Percentiles rank a stretch among this genome's conserved stretches.
phyloP scores from a whole-genome alignment of 169 alveolate genomes.

The Cryptosporidium xiaoi region DNA sequence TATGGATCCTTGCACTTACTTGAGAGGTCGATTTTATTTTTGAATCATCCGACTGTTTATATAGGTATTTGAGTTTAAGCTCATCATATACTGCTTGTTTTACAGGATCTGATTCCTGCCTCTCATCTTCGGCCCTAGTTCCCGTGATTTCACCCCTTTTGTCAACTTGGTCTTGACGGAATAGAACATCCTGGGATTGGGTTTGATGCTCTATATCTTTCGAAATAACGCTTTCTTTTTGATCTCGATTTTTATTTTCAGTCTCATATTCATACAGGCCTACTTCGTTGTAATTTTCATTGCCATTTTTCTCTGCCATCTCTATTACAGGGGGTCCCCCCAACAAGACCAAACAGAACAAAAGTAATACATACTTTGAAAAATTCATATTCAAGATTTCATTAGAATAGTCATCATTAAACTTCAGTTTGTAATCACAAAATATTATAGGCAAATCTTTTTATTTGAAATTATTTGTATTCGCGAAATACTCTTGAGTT shows the following conservation, averaged over 20 bases:
- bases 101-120: not conserved
- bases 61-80: not conserved
- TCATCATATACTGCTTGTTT: not conserved
- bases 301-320: too few species aligned
- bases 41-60: not conserved
- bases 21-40: slow-evolving; percentile 1
- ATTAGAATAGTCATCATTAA: slow-evolving; percentile 32
- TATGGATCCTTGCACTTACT: not conserved
- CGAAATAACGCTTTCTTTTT: not conserved
- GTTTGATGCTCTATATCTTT: not conserved
- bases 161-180: too few species aligned
- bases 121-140: not conserved
- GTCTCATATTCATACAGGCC: not conserved
- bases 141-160: too few species aligned
- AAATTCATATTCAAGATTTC: slow-evolving; percentile 13
- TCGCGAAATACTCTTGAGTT: too few species aligned
- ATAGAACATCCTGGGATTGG: too few species aligned
- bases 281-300: not conserved
- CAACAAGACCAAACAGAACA: slow-evolving; percentile 28
- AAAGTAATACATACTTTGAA: slow-evolving; percentile 19
- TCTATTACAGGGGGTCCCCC: slow-evolving; percentile 1
- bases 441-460: too few species aligned
- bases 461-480: too few species aligned
- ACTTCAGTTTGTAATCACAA: not conserved
- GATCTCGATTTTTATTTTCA: not conserved